phyloP scores from a whole-genome alignment of 2,329 filamentous ascomycete genomes.

The Penicillium sp. region DNA sequence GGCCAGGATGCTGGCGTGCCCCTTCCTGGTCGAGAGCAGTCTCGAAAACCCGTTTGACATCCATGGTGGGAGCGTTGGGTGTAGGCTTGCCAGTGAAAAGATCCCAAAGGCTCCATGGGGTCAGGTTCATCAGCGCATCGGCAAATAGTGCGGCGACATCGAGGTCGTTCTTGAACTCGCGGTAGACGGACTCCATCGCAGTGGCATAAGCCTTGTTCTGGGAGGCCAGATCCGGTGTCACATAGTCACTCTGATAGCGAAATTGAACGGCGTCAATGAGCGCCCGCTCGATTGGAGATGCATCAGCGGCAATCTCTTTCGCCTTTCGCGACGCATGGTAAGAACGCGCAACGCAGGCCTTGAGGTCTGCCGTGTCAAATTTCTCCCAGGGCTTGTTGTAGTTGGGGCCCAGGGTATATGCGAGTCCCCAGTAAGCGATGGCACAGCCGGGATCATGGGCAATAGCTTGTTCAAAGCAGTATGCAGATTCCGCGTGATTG shows the following conservation, averaged over 20 bases:
- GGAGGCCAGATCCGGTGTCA: conserved; percentile 48
- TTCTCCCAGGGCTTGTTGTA: conserved; percentile 55
- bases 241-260: conserved; percentile 56
- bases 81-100: conserved; percentile 56
- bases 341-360: conserved; percentile 46
- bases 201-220: conserved; percentile 60
- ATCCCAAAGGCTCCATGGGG: conserved; percentile 64
- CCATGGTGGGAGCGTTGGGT: conserved; percentile 53
- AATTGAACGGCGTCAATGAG: conserved; percentile 60
- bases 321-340: conserved; percentile 48
- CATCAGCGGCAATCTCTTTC: conserved; percentile 33
- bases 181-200: conserved; percentile 57
- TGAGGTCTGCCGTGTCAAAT: conserved; percentile 46
- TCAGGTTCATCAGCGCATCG: conserved; percentile 64
- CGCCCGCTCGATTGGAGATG: conserved; percentile 55
- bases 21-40: conserved; percentile 51
- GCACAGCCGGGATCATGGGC: conserved; percentile 42
- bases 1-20: conserved; percentile 59
- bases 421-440: conserved; percentile 51
- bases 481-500: conserved; percentile 68
- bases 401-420: conserved; percentile 51
- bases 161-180: conserved; percentile 52
- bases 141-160: conserved; percentile 62
- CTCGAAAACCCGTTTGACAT: conserved; percentile 59
- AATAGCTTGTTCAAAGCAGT: conserved; percentile 48